Evolutionary conservation across 2,329 filamentous ascomycete species (phyloP).

Genomic region (Pyrenochaeta sp.): DNA sequence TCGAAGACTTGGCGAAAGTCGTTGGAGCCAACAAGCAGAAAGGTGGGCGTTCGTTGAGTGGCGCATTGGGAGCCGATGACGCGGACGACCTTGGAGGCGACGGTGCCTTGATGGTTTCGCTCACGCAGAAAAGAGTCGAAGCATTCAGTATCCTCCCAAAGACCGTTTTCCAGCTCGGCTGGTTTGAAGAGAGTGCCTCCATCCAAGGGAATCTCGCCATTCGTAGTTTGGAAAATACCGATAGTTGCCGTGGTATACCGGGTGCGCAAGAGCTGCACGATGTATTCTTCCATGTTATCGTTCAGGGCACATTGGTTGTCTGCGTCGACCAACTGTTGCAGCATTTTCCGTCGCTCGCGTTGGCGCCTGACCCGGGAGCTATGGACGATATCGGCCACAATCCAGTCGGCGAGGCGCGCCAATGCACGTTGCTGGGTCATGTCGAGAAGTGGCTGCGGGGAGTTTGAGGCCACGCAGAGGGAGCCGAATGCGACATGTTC

Average conservation of each 20-base stretch:
- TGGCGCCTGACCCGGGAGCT: conserved; percentile 50
- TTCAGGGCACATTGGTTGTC: conserved; percentile 28
- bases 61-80: conserved; percentile 49
- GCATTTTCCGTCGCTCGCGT: conserved; percentile 49
- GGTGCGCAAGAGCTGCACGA: conserved; percentile 39
- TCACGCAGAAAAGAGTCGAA: conserved; percentile 50
- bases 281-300: conserved; percentile 27
- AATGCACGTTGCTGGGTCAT: conserved; percentile 42
- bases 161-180: conserved; percentile 44
- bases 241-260: conserved; percentile 47
- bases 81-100: conserved; percentile 44
- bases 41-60: conserved; percentile 37
- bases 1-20: conserved; percentile 56
- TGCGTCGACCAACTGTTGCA: conserved; percentile 41
- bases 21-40: conserved; percentile 51
- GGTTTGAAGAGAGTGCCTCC: conserved; percentile 34
- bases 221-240: conserved; percentile 31
- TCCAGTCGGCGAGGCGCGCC: conserved; percentile 48
- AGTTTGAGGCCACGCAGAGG: conserved; percentile 53
- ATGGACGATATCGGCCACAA: conserved; percentile 53
- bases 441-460: conserved; percentile 41
- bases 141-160: conserved; percentile 55
- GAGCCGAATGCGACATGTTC: conserved; percentile 53
- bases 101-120: conserved; percentile 42
- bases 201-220: conserved; percentile 32